Evolutionary conservation across 805 yeast genomes (phyloP), one percentile per base, ranked within the genome.

Genomic region (Candida germanica): DNA sequence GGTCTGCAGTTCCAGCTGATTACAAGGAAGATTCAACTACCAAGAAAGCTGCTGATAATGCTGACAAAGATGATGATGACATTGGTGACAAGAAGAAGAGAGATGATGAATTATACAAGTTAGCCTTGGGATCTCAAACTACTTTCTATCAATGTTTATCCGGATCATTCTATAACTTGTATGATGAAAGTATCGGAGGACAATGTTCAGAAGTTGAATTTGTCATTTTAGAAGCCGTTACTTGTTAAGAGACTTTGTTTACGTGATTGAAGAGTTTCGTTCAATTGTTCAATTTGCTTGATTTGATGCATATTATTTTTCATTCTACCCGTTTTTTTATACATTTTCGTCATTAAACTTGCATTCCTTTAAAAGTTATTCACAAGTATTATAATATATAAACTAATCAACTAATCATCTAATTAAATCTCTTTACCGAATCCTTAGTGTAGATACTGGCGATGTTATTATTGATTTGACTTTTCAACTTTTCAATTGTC

Each of bases 101-200:
- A 27, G 37, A 37, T 14, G 25, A 25, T 14, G 33, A 21, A 21
- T 26, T 24, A 11, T 42, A 39, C 26, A 40, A 75, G 55, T 72
- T 81, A 53, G 87, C 86, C 20, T 62, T 82, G 44, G 88, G 87
- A 61, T 61, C 64, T 49, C 56, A 61, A 32, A 77, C 77, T 42
- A 69, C 73, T 38, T 83, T 83, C 71, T 83, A 77, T 73, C 81
- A 80, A 66, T 83, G 93, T 69, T 56, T 75, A 49, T 80, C 87
- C 23, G 93, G 91, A 50, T 67, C 66, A 54, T 83, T 83, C 75
- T 82, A 80, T 80, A 83, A 83, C 74, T 66, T 83, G 62, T 83
- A 83, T 62, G 86, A 81, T 58, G 64, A 77, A 59, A 43, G 44
- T 23, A 50, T 54, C 44, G 74, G 73, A 46, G 80, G 72, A 14